Evolutionary conservation across 768 basidiomycete species (phyloP).

Genomic region (Fomitopsis serialis): DNA sequence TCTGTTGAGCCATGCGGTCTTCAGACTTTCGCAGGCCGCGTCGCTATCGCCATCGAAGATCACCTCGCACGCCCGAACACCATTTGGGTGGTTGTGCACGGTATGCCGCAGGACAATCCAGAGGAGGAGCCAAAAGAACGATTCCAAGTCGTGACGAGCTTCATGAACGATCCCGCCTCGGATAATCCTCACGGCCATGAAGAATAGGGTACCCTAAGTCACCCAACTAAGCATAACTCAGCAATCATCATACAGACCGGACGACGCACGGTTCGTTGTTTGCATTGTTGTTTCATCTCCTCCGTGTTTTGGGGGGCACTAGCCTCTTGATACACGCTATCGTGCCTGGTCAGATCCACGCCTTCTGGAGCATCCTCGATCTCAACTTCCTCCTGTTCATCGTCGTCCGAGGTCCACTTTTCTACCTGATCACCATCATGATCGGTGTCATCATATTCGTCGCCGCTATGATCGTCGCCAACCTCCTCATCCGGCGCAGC

Average conservation of each 20-base stretch:
- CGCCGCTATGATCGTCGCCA: too few relatives aligned
- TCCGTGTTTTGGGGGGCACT: too few relatives aligned
- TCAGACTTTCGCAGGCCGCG: too few relatives aligned
- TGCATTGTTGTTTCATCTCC: background rate
- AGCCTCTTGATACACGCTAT: too few relatives aligned
- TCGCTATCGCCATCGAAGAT: background rate
- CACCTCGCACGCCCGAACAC: background rate
- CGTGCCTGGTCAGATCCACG: too few relatives aligned
- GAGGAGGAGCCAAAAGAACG: slow-evolving; percentile 5
- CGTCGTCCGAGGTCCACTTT: too few relatives aligned
- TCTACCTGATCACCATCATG: too few relatives aligned
- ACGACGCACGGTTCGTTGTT: background rate
- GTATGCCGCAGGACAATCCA: slow-evolving; percentile 6
- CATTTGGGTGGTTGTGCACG: background rate
- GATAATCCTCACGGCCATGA: slow-evolving; percentile 2
- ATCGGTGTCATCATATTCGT: too few relatives aligned
- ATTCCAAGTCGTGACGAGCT: slow-evolving; percentile 6
- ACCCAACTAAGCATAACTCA: background rate
- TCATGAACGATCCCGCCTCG: background rate
- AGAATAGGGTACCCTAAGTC: background rate
- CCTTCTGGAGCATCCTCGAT: too few relatives aligned
- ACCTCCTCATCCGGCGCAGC: too few relatives aligned
- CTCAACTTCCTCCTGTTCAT: too few relatives aligned
- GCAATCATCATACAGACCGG: background rate
- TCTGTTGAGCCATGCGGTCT: too few relatives aligned